Evolutionary conservation across 208 protist genomes (phyloP), one percentile per base, ranked within the genome.

Genomic region (Crithidia acanthocephali): DNA sequence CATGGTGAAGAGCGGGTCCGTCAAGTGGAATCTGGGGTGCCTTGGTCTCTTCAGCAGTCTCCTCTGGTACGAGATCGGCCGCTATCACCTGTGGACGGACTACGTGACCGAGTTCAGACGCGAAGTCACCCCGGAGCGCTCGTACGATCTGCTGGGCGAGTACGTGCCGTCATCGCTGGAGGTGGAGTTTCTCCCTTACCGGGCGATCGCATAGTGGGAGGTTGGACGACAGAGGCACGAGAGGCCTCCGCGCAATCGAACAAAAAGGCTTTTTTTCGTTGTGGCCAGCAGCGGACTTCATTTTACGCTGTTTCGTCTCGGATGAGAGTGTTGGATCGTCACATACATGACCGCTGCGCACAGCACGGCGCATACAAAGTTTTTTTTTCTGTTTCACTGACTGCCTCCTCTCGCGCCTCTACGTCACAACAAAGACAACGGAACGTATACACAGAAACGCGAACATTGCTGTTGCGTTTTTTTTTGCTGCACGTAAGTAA

Each of bases 31-130:
- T 51, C 33, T 56, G 15, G 35, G 65, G 20, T 53, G 85, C 13
- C 52, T 91, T 35, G 61, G 52, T n/a, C 44, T 91, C 30, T 92
- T 89, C 74, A 22, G 56, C 23, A 27, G 47, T 22, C 74, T 96
- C 20, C 83, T 93, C 76, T 96, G 91, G 91, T 96, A 96, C 62
- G 91, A 96, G 53, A 68, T 94, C 6, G 91, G 91, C 4, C 80
- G 91, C 52, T 94, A 85, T 51, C 91, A 96, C 57, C 56, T 94
- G 3, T 96, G 91, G 91, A 56, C 81, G 8, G 91, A 93, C 58
- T 67, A 96, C 72, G 78, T 68, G 13, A 81, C 77, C 6, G 88
- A 96, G 78, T 84, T 93, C 57, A 72, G 80, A 20, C 74, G 79
- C 1, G 83, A 85, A 33, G 72, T 88, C 0, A 83, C 83, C 9